Evolutionary conservation across 1,284 basidiomycete genomes (phyloP).

Genomic region (Prillingera fragicola): DNA sequence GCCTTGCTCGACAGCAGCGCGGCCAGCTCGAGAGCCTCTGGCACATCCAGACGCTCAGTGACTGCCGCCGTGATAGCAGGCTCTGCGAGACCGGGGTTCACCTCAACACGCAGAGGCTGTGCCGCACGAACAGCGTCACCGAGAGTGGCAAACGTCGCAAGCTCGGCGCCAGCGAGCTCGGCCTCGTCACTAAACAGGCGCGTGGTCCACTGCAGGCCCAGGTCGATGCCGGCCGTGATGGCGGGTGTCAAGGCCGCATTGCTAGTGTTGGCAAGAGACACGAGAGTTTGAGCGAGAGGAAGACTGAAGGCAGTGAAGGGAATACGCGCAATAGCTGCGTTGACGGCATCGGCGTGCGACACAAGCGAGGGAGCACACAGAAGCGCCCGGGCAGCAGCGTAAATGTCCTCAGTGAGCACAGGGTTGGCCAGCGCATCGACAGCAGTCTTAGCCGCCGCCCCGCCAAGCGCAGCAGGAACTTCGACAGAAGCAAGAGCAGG

Average conservation of each 20-base stretch:
- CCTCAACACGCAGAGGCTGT: conserved; percentile 18
- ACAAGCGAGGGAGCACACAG: background rate
- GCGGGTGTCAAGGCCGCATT: conserved; percentile 4
- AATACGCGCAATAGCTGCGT: background rate
- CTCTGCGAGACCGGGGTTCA: conserved; percentile 64
- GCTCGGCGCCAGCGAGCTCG: conserved; percentile 13
- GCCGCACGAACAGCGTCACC: conserved; percentile 2
- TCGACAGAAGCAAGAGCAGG: conserved; percentile 15
- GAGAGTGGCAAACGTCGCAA: conserved; percentile 6
- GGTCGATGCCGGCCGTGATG: conserved; percentile 15
- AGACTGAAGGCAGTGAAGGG: background rate
- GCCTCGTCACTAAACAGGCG: conserved; percentile 17
- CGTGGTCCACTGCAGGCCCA: conserved; percentile 24
- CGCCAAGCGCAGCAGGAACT: conserved; percentile 6
- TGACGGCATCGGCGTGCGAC: conserved; percentile 1
- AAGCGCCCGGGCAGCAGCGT: conserved; percentile 8
- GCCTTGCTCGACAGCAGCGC: conserved; percentile 47
- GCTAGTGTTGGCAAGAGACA: background rate
- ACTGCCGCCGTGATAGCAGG: conserved; percentile 64
- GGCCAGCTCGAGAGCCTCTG: conserved; percentile 52
- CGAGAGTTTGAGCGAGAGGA: conserved; percentile 6
- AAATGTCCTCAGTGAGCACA: background rate
- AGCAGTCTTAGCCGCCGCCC: background rate
- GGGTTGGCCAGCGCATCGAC: conserved; percentile 10
- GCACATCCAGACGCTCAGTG: conserved; percentile 56